Base-by-base conservation (phyloP, 352 stramenopile genomes). In the Lagenidium giganteum region DNA sequence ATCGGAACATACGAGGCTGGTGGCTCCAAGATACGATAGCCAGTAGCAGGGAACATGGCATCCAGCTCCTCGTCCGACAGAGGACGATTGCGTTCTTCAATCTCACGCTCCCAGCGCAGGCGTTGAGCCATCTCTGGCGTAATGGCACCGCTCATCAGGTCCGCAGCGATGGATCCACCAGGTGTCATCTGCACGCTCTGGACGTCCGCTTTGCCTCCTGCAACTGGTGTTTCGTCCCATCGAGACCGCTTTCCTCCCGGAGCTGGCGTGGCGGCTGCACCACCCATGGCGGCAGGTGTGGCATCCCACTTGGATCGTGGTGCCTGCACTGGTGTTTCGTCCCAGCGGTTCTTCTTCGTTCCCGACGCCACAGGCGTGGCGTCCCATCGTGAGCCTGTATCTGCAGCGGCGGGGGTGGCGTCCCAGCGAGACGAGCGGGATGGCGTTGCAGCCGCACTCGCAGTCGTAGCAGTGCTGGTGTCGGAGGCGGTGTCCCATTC, bases 11-110 rank as follows among this genome's bases (percentile, higher is more conserved):
- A 99, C 18, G 66, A 93, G 17, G 88, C 67, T 13, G 97, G 97
- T 17, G 95, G 95, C 29, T 96, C 84, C 35, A 99, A 57, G 35
- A 99, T 93, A 45, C 90, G 91, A 63, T 99, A 99, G 12, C 90
- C 89, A 13, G 91, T 95, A 3, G 68, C 71, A 13, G 97, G 96
- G 42, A 99, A 96, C 64, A 99, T 94, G 11, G 86, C 85, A 63
- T 99, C 96, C 8, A 99, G 78, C 23, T 98, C 96, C 26, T 97
- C 93, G 58, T 99, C 94, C 2, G 73, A 93, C 53, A 98, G 77
- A 9, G 93, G 94, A 12, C 94, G 82, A 58, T 99, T 99, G 11
- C 96, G 76, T 37, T 97, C 93, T 50, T 98, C 93, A 67, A 98
- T 97, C 76, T 99, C 96, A 20, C 81, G 76, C 69, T 99, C 95